Base-by-base conservation (phyloP, 441 rosid species). In the Kokia cookei region DNA sequence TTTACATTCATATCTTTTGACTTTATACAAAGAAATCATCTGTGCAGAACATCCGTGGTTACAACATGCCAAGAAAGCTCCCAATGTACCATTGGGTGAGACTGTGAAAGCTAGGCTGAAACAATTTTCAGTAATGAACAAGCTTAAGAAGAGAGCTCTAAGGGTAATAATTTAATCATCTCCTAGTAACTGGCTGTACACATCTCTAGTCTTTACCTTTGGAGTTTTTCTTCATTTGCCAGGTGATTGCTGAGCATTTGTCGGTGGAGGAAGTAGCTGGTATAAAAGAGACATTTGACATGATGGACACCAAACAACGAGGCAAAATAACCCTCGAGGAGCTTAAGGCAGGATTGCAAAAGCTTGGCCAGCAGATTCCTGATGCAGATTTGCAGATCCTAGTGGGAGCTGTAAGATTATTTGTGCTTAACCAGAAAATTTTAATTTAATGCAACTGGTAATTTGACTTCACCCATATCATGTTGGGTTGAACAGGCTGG, bases 211-310 rank as follows among this genome's bases (percentile, higher is more conserved):
- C 47, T 66, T 10, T 37, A 69, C 65, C 7, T 69, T 65, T 65
- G n/a, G 78, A 65, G 13, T 15, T 75, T 32, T 22, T 35, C 45
- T 65, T 55, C 7, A 48, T 75, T 60, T 82, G 37, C 29, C 75
- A 96, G 99, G 99, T 93, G 69, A 82, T 96, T 72, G 99, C 99
- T 14, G 97, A 96, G 81, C 98, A 93, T 81, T 84, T 93, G 83
- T 90, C 97, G 0, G 86, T 87, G 77, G 97, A 96, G 82, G 99
- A 93, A 85, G 98, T 83, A 57, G 98, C 98, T 5, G 99, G 96
- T 80, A 85, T 96, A 77, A 93, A 89, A 83, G 98, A 92, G 66
- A 89, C 93, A 14, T 96, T 93, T 82, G 92, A 86, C 60, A 80
- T 84, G 90, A 89, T 96, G 97, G 99, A 96, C 67, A 86, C 90